Evolutionary conservation across 2,329 filamentous ascomycete species (phyloP).

Genomic region (Colletotrichum orchidophilum): DNA sequence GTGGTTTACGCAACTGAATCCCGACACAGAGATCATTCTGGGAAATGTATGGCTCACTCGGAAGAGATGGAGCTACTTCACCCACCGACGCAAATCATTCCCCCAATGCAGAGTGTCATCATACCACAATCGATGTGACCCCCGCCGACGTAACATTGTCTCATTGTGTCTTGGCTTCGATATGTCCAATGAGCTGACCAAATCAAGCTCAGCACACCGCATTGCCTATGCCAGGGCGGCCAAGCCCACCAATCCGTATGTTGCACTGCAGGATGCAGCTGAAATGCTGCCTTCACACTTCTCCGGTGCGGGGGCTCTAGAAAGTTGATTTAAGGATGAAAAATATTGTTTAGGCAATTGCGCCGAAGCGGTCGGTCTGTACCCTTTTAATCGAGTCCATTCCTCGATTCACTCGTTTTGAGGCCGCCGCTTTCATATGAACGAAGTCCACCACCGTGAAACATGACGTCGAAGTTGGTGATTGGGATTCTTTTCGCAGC

Average conservation of each 20-base stretch:
- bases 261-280: background rate
- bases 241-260: background rate
- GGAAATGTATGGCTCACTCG: background rate
- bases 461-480: background rate
- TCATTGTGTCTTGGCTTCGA: too few relatives aligned
- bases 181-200: too few relatives aligned
- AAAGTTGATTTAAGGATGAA: background rate
- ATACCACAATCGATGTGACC: background rate
- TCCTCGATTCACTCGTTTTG: background rate
- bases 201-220: background rate
- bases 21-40: background rate
- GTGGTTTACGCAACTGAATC: background rate
- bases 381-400: background rate
- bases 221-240: background rate
- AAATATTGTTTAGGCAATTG: background rate
- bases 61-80: background rate
- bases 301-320: background rate
- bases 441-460: background rate
- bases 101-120: background rate
- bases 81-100: background rate
- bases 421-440: background rate
- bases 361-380: too few relatives aligned
- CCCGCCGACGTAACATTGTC: background rate
- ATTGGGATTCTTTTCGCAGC: background rate
- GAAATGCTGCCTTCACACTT: background rate